Evolutionary conservation across 768 basidiomycete species (phyloP).

Genomic region (Psilocybe azurescens): DNA sequence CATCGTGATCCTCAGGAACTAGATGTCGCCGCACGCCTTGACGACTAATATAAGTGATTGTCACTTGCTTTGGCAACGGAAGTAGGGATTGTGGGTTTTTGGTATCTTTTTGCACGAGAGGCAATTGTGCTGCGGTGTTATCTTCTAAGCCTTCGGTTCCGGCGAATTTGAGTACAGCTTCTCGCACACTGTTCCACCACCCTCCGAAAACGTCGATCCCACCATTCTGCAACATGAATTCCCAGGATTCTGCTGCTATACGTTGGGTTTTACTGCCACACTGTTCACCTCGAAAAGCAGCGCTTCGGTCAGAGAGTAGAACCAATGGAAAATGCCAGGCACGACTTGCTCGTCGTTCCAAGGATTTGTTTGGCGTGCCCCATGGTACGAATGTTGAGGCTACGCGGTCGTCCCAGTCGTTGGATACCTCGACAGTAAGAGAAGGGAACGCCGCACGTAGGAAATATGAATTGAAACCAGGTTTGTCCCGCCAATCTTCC

Average conservation of each 20-base stretch:
- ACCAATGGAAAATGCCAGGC: slow-evolving; percentile 78
- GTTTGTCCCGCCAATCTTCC: slow-evolving; percentile 73
- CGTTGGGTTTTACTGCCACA: slow-evolving; percentile 73
- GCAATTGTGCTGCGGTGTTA: no score
- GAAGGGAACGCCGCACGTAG: slow-evolving; percentile 77
- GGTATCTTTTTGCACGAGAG: no score
- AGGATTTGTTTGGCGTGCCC: slow-evolving; percentile 18
- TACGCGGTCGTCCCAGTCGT: slow-evolving; percentile 76
- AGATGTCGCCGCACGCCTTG: slow-evolving; percentile 58
- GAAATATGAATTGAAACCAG: slow-evolving; percentile 80
- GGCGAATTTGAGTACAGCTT: slow-evolving; percentile 70
- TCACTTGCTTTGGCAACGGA: slow-evolving; percentile 52
- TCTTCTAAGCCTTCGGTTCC: slow-evolving; percentile 35
- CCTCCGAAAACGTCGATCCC: slow-evolving; percentile 48
- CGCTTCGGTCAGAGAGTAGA: slow-evolving; percentile 76
- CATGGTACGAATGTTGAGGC: slow-evolving; percentile 27
- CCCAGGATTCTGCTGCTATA: slow-evolving; percentile 72
- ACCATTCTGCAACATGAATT: slow-evolving; percentile 46
- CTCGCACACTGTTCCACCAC: slow-evolving; percentile 83
- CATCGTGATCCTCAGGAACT: slow-evolving; percentile 57
- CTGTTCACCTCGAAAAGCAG: slow-evolving; percentile 67
- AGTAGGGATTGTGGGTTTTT: slow-evolving; percentile 29
- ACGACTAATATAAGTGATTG: slow-evolving; percentile 77
- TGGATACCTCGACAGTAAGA: slow-evolving; percentile 65
- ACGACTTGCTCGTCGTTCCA: slow-evolving; percentile 24